Evolutionary conservation across 2,329 filamentous ascomycete species (phyloP), one percentile per base, ranked within the genome.

Genomic region (Aspergillus sp.): DNA sequence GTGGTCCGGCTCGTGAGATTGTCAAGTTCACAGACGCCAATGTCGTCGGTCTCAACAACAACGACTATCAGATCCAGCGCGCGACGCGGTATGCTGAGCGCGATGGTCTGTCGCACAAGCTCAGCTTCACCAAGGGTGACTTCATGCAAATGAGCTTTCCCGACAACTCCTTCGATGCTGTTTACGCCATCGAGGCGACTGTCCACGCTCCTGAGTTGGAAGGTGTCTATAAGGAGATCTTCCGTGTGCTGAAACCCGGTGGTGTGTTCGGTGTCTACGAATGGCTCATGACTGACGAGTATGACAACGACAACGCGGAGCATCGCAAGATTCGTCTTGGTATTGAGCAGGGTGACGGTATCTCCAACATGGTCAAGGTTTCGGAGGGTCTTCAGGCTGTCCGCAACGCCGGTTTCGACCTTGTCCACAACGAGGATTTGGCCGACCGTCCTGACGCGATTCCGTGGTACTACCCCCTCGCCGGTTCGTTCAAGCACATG

Each of bases 131-230:
- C 65, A 96, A 97, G 80, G 91, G 90, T 46, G 91, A 97, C 65
- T 98, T 98, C 69, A 97, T 97, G 91, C 89, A 95, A 83, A 95
- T 97, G 88, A 84, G 84, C 19, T 97, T 97, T 76, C 84, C 87
- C 42, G 87, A 93, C 64, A 88, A 94, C 77, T 82, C 77, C 17
- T 97, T 97, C 70, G 93, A 97, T 61, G 90, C 89, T 49, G 88
- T 96, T 46, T 97, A 97, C 66, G 91, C 90, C 46, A 97, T 98
- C 59, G 93, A 98, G 74, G 93, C 93, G 3, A 98, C 93, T 3
- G 88, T 94, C 44, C 93, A 98, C 68, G 93, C 93, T 0, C 93
- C 91, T 38, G 86, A 83, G 41, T 82, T 97, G 6, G 86, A 90
- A 63, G 90, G 88, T 50, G 90, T 96, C 56, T 98, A 98, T 76